Conservation (phyloP, 1,284 basidiomycete species). For the Cerrena zonata region DNA sequence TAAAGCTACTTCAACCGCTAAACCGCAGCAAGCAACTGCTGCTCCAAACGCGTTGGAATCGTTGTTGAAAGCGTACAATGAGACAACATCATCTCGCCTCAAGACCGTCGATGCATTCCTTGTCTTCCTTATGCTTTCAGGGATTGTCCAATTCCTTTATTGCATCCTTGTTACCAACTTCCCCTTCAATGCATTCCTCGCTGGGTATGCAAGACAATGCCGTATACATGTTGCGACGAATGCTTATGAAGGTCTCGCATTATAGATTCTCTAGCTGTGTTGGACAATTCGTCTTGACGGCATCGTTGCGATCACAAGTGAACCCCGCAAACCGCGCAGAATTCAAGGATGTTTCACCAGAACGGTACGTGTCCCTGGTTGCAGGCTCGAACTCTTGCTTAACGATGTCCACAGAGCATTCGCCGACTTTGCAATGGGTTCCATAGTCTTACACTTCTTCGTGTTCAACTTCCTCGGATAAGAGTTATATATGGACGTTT, state of each 20-base stretch:
- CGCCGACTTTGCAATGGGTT: conserved; percentile 91
- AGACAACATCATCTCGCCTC: conserved; percentile 75
- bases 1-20: neutral
- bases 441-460: conserved; percentile 94
- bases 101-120: conserved; percentile 94
- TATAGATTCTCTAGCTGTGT: conserved; percentile 85
- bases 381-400: conserved; percentile 3
- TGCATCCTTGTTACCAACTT: conserved; percentile 88
- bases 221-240: neutral
- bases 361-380: conserved; percentile 63
- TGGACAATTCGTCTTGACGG: conserved; percentile 94
- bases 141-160: conserved; percentile 87
- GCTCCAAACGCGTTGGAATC: conserved; percentile 43
- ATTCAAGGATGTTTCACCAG: conserved; percentile 90
- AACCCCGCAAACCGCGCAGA: conserved; percentile 77
- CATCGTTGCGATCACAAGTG: conserved; percentile 87
- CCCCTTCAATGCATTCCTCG: conserved; percentile 95
- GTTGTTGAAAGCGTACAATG: conserved; percentile 74
- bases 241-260: neutral
- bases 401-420: conserved; percentile 65
- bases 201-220: conserved; percentile 60
- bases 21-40: conserved; percentile 28
- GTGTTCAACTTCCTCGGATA: conserved; percentile 94
- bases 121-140: conserved; percentile 87
- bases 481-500: conserved; percentile 12